Evolutionary conservation across 331 rosid genomes (phyloP), one percentile per base, ranked within the genome.

Genomic region (Prunus yedoensis): DNA sequence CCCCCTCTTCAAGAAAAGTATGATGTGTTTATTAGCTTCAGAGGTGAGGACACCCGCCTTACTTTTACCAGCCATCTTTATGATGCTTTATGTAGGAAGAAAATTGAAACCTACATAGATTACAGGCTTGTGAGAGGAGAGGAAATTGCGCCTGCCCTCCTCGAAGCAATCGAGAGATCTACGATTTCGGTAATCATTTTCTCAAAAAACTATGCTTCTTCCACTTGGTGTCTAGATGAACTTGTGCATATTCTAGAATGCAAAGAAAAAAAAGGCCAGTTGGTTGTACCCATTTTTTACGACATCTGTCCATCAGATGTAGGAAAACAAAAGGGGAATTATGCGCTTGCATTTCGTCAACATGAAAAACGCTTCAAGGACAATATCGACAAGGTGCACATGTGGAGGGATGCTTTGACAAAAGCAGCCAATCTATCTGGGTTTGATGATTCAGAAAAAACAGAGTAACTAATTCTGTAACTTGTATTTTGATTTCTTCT

Each of bases 11-110:
- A 0, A 54, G 60, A n/a, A 20, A 52, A 75, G 23, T 79, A 79
- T 21, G 70, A 79, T 66, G 74, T 79, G 4, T 73, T 79, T 47
- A 1, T 79, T 5, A 79, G 74, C 3, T 79, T 78, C 16, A 71
- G 82, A 78, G 82, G 82, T 1, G 13, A 0, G 16, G 82, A 78
- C 4, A 53, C 68, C 15, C 61, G 82, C 1, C 0, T 0, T 1
- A 10, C 27, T 10, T 59, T 69, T 30, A 30, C 68, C 21, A 69
- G 70, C 8, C 70, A 77, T 77, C 66, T 75, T 10, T 13, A 16
- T 41, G 41, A 0, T 0, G 79, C 79, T 3, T 17, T 66, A 17
- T 3, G 0, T 1, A 0, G n/a, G 13, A 4, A 17, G 32, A 69
- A 70, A 18, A 35, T 46, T 0, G 46, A 38, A 11, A 50, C 77